Percentiles rank a stretch among this genome's conserved stretches.
These are phyloP conservation scores for Austroboletus eburneus DNA, from an alignment of 768 basidiomycete species.

Conservation along the genomic window DNA sequence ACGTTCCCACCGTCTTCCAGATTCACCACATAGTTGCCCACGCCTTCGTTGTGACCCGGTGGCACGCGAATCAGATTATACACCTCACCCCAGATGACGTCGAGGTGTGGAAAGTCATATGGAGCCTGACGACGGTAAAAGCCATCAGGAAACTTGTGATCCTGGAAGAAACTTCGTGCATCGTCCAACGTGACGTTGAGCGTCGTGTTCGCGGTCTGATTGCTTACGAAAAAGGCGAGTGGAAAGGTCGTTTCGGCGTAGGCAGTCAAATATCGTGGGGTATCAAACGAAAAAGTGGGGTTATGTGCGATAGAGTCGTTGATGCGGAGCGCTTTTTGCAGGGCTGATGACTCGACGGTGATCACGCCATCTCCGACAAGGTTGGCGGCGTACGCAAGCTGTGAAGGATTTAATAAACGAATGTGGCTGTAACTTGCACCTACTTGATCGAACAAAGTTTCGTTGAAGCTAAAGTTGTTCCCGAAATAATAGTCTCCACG, in stretches of 20 bases:
- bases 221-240: slow-evolving; percentile 23
- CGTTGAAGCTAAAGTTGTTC: slow-evolving; percentile 23
- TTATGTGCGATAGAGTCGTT: slow-evolving; percentile 25
- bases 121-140: slow-evolving; percentile 17
- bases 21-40: slow-evolving; percentile 13
- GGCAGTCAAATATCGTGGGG: slow-evolving; percentile 17
- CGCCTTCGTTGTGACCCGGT: slow-evolving; percentile 18
- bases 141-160: slow-evolving; percentile 16
- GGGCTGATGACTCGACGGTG: slow-evolving; percentile 19
- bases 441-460: slow-evolving; percentile 22
- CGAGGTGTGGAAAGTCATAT: slow-evolving; percentile 6
- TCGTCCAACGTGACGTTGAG: slow-evolving; percentile 9
- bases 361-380: slow-evolving; percentile 16
- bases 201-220: slow-evolving; percentile 19
- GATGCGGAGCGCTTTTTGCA: slow-evolving; percentile 21
- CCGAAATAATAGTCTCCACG: slow-evolving; percentile 25
- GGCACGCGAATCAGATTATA: neutral
- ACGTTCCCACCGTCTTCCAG: slow-evolving; percentile 10
- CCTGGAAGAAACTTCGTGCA: slow-evolving; percentile 19
- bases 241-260: slow-evolving; percentile 24
- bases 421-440: neutral
- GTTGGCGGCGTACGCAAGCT: slow-evolving; percentile 18
- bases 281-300: slow-evolving; percentile 20
- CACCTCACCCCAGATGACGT: neutral
- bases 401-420: neutral